Conservation (phyloP, 1,284 basidiomycete genomes). For the Meripilus lineatus region DNA sequence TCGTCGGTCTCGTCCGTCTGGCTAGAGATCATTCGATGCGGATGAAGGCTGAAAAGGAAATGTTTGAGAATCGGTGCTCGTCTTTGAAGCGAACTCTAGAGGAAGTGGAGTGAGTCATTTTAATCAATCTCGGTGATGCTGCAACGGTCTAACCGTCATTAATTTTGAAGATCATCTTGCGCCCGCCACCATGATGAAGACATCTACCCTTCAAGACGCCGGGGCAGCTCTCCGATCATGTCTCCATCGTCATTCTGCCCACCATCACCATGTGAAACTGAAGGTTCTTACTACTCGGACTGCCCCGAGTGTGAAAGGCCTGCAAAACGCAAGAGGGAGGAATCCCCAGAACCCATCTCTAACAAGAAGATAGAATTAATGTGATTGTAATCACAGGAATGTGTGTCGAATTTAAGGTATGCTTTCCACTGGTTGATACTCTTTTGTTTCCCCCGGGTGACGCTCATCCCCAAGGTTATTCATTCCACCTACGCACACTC, state of each 20-base stretch:
- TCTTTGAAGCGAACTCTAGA: slow-evolving; percentile 26
- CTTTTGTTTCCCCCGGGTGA: too few species aligned
- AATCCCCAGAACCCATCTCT: too few species aligned
- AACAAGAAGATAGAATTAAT: too few species aligned
- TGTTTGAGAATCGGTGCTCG: slow-evolving; percentile 32
- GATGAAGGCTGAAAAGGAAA: slow-evolving; percentile 41
- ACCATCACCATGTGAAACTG: slow-evolving; percentile 22
- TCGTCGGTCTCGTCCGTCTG: slow-evolving; percentile 44
- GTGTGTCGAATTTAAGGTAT: too few species aligned
- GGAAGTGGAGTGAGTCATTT: slow-evolving; percentile 17
- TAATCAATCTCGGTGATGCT: too few species aligned
- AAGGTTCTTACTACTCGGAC: slow-evolving; percentile 27
- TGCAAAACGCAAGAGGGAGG: too few species aligned
- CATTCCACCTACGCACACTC: too few species aligned
- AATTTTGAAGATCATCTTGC: too few species aligned
- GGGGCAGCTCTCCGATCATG: slow-evolving; percentile 1
- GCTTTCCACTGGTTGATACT: too few species aligned
- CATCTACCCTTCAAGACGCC: slow-evolving; percentile 2
- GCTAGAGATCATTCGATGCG: slow-evolving; percentile 44
- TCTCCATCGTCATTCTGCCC: slow-evolving; percentile 19
- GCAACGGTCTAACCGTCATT: too few species aligned
- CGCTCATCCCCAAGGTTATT: too few species aligned
- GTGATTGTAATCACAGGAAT: too few species aligned
- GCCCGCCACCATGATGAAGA: neutral
- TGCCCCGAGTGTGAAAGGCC: slow-evolving; percentile 27